These are phyloP conservation scores for Farysia itapuensis DNA, from an alignment of 1,284 basidiomycete species.

Conservation along the genomic window DNA sequence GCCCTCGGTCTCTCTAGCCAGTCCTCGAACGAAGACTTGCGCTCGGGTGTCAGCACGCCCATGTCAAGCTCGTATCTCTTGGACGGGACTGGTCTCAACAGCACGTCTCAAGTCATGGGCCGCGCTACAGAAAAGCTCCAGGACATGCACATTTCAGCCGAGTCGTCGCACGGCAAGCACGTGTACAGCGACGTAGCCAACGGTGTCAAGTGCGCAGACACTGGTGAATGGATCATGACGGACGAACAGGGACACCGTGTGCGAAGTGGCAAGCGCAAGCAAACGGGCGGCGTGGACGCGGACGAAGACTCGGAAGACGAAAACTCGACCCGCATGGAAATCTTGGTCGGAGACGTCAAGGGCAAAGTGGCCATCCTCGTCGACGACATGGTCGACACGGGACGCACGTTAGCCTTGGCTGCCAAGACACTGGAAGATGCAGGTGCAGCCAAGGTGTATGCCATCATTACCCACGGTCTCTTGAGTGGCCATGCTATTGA, in stretches of 20 bases:
- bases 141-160: conserved; percentile 12
- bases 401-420: conserved; percentile 81
- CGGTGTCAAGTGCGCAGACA: conserved; percentile 61
- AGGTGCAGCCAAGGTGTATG: conserved; percentile 84
- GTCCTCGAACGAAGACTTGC: conserved; percentile 39
- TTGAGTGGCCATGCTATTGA: conserved; percentile 82
- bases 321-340: conserved; percentile 71
- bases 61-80: conserved; percentile 42
- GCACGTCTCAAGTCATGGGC: conserved; percentile 5
- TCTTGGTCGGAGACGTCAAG: conserved; percentile 92
- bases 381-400: conserved; percentile 98
- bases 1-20: conserved; percentile 23
- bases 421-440: conserved; percentile 81
- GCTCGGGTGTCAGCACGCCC: conserved; percentile 42
- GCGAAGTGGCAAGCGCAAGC: conserved; percentile 37
- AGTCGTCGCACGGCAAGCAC: conserved; percentile 13
- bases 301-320: conserved; percentile 56
- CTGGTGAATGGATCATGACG: conserved; percentile 57
- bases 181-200: conserved; percentile 52
- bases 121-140: conserved; percentile 30
- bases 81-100: conserved; percentile 29
- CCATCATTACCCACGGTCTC: conserved; percentile 87
- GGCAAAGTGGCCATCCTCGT: conserved; percentile 88
- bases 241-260: conserved; percentile 53
- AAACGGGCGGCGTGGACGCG: conserved; percentile 4